These are phyloP conservation scores for Rhizopus delemar DNA, from an alignment of 371 early-diverging fungal genomes.

Conservation along the genomic window DNA sequence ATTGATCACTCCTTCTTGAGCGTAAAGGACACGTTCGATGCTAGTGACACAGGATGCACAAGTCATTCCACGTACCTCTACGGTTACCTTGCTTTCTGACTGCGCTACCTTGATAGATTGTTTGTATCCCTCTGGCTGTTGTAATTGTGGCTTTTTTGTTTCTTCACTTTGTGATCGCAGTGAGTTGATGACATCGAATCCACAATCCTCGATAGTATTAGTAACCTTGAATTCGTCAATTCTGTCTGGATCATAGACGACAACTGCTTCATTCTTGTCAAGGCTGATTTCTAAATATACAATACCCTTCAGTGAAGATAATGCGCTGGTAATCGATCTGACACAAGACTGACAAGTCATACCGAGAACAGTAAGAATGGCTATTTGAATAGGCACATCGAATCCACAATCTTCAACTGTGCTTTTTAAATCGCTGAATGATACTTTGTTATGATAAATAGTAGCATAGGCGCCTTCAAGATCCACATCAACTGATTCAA, in stretches of 20 bases:
- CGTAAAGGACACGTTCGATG: conserved; percentile 68
- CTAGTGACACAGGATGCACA: conserved; percentile 74
- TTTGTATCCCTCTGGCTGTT: neutral
- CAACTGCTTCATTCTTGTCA: conserved; percentile 47
- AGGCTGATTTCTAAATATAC: conserved; percentile 51
- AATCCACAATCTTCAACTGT: conserved; percentile 44
- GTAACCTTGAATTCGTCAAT: conserved; percentile 19
- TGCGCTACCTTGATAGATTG: conserved; percentile 10
- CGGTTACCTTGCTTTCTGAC: conserved; percentile 15
- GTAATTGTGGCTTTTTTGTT: conserved; percentile 4
- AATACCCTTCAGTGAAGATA: conserved; percentile 22
- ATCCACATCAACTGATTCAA: conserved; percentile 39
- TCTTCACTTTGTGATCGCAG: conserved; percentile 28
- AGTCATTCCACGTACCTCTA: conserved; percentile 70
- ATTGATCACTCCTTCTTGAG: conserved; percentile 18
- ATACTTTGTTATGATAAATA: conserved; percentile 32
- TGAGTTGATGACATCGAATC: conserved; percentile 29
- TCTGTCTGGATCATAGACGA: conserved; percentile 21
- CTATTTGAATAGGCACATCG: conserved; percentile 23
- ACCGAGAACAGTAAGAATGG: conserved; percentile 61
- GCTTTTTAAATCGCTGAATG: conserved; percentile 21
- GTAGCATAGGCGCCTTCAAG: conserved; percentile 37
- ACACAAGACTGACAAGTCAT: conserved; percentile 91
- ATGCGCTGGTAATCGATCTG: conserved; percentile 49
- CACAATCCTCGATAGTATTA: conserved; percentile 45